Conservation (phyloP, 169 alveolate genomes). For the Cytauxzoon felis region DNA sequence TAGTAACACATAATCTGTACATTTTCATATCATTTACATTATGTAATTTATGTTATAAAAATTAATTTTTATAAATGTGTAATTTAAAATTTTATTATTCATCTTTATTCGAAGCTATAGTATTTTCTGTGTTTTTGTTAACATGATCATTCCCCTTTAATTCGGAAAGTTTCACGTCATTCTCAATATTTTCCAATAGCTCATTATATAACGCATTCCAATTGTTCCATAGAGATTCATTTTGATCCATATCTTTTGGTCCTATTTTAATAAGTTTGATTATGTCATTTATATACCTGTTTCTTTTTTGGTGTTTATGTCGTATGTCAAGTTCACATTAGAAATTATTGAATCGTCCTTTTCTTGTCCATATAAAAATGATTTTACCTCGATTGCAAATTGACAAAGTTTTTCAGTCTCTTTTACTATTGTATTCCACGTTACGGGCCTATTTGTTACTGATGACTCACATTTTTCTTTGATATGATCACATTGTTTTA, state of each 20-base stretch:
- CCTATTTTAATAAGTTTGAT: background rate
- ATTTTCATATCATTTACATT: background rate
- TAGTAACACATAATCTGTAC: no score
- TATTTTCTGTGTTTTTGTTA: background rate
- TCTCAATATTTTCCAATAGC: background rate
- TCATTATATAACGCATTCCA: background rate
- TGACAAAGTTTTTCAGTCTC: constrained; percentile 41
- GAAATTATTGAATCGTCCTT: no score
- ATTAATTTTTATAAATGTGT: background rate
- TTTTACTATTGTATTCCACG: constrained; percentile 9
- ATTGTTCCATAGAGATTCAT: background rate
- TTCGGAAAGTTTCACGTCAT: background rate
- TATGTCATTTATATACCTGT: background rate
- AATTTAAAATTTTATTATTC: background rate
- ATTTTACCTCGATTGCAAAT: constrained; percentile 12
- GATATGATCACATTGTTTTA: constrained; percentile 45
- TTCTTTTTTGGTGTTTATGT: no score
- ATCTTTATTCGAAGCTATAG: background rate
- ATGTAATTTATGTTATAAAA: background rate
- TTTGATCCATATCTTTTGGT: background rate
- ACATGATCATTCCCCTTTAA: background rate
- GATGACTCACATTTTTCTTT: constrained; percentile 22
- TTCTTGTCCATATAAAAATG: constrained; percentile 11
- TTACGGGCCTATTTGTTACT: constrained; percentile 3
- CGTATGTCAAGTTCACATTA: no score